Evolutionary conservation across 1,139 yeast species (phyloP), one percentile per base, ranked within the genome.

Genomic region (Lodderomyces elongisporus): DNA sequence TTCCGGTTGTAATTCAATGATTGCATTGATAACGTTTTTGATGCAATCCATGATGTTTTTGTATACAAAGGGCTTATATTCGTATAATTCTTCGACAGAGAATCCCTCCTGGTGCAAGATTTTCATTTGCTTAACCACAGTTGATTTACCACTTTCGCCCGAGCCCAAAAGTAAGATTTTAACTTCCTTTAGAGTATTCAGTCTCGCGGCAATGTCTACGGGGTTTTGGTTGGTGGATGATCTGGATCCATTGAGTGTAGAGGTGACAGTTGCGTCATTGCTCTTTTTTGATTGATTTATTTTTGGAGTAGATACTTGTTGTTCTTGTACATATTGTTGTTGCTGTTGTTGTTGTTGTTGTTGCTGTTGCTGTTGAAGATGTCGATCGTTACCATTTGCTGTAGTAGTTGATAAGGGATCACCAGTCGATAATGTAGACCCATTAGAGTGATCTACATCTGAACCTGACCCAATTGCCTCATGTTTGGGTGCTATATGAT

Each of bases 81-180:
- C 85, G 38, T 65, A 56, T 29, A 77, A 55, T 51, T 83, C 93
- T 36, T 79, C 77, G 31, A 66, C 64, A 1, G 79, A 52, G 51
- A 79, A 83, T 4, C 89, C 91, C 47, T 74, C 69, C 46, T 81
- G 82, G 51, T 81, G 88, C 36, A 82, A 58, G 33, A 82, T 80
- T 51, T 80, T 82, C 65, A 82, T 70, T 54, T 82, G 91, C 50
- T 81, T 83, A 32, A 82, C 73, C 31, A 82, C 77, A 4, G 91
- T 82, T 3, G 88, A 79, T 49, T 82, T 82, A 12, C 91, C 91
- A 47, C 83, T 74, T 50, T 83, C 93, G 17, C 91, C 93, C 0
- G 89, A 78, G 5, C 93, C 93, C 34, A 83, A 58, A 27, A 83
- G 60, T 25, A 83, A 59, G 27, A 80, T 76, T 51, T 82, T 82